Conservation (phyloP, 257 asterid species). For the Leonotis leonurus region DNA sequence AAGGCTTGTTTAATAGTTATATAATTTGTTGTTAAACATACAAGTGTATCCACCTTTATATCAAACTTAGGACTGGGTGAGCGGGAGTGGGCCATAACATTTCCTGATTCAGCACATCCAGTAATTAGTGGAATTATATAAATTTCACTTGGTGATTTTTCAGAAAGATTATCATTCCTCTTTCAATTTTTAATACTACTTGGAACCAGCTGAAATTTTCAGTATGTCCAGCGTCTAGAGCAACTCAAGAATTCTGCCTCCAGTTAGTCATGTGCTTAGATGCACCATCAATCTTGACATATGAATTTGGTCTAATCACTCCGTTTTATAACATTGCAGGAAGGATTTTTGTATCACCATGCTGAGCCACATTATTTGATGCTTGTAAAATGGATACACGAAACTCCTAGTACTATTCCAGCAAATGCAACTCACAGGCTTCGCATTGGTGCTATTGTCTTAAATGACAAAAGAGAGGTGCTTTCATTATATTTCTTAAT, state of each 20-base stretch:
- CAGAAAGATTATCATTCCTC: no score
- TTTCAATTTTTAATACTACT: no score
- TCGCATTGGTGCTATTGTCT: conserved; percentile 62
- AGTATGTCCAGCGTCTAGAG: no score
- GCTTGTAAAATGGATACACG: conserved; percentile 71
- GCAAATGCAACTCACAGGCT: conserved; percentile 66
- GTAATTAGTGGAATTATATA: background rate
- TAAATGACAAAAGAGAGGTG: conserved; percentile 73
- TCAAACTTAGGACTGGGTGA: background rate
- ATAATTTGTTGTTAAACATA: background rate
- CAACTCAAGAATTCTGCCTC: no score
- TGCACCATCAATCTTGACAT: background rate
- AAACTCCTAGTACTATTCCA: conserved; percentile 46
- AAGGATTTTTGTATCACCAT: conserved; percentile 76
- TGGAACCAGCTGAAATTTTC: no score
- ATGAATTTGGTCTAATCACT: background rate
- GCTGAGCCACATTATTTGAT: conserved; percentile 71
- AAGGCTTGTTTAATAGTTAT: background rate
- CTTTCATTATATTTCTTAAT: background rate
- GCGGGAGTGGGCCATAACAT: no score
- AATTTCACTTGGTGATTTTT: no score
- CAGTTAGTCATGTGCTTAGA: no score
- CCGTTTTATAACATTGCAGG: conserved; percentile 31
- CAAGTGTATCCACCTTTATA: background rate
- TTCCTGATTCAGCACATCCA: background rate